These are phyloP conservation scores for Casuarina cunninghamiana DNA, from an alignment of 306 rosid genomes.

Conservation along the genomic window DNA sequence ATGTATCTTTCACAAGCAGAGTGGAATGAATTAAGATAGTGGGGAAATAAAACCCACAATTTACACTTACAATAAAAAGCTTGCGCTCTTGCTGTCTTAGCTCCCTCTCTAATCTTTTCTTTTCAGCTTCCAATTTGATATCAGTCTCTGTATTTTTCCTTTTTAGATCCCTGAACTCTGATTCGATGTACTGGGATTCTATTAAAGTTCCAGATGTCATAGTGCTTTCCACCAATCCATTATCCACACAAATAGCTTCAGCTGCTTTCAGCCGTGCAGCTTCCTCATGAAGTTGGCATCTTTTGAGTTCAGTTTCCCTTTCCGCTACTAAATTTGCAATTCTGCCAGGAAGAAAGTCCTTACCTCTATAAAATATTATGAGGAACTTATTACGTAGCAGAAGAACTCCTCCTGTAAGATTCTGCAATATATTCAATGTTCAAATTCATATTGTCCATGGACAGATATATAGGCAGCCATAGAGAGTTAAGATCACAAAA, in stretches of 20 bases:
- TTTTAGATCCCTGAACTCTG: slow-evolving; percentile 31
- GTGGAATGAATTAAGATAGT: slow-evolving; percentile 15
- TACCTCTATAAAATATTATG: slow-evolving; percentile 76
- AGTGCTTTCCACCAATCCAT: slow-evolving; percentile 38
- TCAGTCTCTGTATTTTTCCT: slow-evolving; percentile 30
- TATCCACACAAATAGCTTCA: slow-evolving; percentile 40
- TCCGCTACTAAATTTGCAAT: slow-evolving; percentile 52
- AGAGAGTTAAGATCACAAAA: neutral
- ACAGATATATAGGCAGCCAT: slow-evolving; percentile 1
- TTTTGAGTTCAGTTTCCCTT: slow-evolving; percentile 67
- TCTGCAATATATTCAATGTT: slow-evolving; percentile 48
- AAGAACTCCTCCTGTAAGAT: slow-evolving; percentile 80
- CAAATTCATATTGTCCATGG: slow-evolving; percentile 4
- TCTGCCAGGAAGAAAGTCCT: slow-evolving; percentile 72
- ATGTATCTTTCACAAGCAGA: slow-evolving; percentile 8
- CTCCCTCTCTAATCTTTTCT: slow-evolving; percentile 48
- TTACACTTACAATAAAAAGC: slow-evolving; percentile 61
- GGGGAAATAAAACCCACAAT: slow-evolving; percentile 15
- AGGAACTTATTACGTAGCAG: slow-evolving; percentile 73
- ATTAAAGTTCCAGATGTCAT: slow-evolving; percentile 66
- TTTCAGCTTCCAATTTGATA: slow-evolving; percentile 63
- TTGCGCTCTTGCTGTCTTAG: slow-evolving; percentile 54
- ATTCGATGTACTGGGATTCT: slow-evolving; percentile 55
- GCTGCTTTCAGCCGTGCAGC: slow-evolving; percentile 52
- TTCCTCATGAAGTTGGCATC: slow-evolving; percentile 64